Base-by-base conservation (phyloP, 148 eudicot genomes). In the Amaranthus palmeri region DNA sequence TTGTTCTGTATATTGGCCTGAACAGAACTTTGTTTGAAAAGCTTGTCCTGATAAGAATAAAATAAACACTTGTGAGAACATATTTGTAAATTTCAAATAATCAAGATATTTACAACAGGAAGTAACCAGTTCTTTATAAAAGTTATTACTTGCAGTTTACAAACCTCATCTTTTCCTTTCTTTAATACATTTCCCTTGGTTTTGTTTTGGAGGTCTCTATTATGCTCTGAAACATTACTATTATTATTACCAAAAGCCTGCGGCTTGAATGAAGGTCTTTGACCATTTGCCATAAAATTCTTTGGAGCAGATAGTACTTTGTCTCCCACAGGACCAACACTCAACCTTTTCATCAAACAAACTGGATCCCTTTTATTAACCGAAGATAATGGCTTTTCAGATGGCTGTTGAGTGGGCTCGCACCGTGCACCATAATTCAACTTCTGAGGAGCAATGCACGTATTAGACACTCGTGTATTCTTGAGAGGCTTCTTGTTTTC, bases 81-180 rank as follows among this genome's bases (percentile, higher is more conserved):
- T 15, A 57, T 53, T 13, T 42, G 50, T 43, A n/a, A 42, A 46
- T 43, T 5, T 42, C 52, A n/a, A 45, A 60, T 15, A 8, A 11
- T 17, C 51, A 42, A 46, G 14, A 12, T 59, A 10, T 46, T 18
- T 10, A 13, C 25, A 68, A 41, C 42, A 48, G 6, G 51, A n/a
- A n/a, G 13, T 12, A 74, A 62, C 51, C 14, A 64, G n/a, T n/a
- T 46, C 68, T 46, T 8, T 53, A 47, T 47, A 64, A 45, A 57
- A 40, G 46, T 61, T 44, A 56, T 51, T 51, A 90, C 96, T 92
- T 86, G 91, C 71, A 67, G 74, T 81, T 72, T 84, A 8, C 80
- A 82, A 65, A 80, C 70, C 66, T 80, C 11, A 40, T 68, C 68
- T 7, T 80, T 61, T 70, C 81, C 82, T 74, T 74, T 84, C 74